Conservation (phyloP, 371 early-diverging fungal species). For the Mucor irregularis region DNA sequence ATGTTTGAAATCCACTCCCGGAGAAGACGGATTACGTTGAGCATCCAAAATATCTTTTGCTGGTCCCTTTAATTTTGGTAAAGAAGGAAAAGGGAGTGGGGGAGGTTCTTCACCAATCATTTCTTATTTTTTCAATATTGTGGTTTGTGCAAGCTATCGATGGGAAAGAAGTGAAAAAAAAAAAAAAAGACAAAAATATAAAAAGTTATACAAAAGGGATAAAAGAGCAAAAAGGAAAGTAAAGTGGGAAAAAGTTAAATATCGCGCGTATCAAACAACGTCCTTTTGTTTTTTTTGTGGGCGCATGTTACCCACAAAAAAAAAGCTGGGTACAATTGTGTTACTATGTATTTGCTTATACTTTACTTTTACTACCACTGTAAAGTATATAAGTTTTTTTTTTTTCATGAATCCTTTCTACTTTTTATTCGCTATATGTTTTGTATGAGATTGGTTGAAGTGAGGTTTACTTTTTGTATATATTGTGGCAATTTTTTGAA, state of each 20-base stretch:
- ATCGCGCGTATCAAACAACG: no score
- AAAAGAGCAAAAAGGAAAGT: no score
- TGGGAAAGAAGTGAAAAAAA: not conserved
- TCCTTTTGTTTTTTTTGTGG: no score
- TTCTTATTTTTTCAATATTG: not conserved
- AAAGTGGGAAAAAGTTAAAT: no score
- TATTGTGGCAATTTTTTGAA: no score
- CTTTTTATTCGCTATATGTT: not conserved
- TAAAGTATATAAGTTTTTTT: not conserved
- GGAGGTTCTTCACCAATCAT: slow-evolving; percentile 19
- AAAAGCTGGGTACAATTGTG: no score
- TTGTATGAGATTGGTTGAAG: not conserved
- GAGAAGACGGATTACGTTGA: slow-evolving; percentile 15
- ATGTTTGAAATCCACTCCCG: slow-evolving; percentile 11
- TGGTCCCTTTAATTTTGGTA: slow-evolving; percentile 12
- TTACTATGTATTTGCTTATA: no score
- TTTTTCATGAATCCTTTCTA: no score
- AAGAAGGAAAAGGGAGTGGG: slow-evolving; percentile 21
- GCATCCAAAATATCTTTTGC: slow-evolving; percentile 11
- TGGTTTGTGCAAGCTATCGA: not conserved
- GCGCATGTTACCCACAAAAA: no score
- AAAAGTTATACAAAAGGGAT: no score
- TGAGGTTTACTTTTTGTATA: slow-evolving; percentile 1
- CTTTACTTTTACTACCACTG: no score
- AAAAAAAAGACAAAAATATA: slow-evolving; percentile 6